Evolutionary conservation across 768 basidiomycete species (phyloP).

Genomic region (Tulasnella sp.): DNA sequence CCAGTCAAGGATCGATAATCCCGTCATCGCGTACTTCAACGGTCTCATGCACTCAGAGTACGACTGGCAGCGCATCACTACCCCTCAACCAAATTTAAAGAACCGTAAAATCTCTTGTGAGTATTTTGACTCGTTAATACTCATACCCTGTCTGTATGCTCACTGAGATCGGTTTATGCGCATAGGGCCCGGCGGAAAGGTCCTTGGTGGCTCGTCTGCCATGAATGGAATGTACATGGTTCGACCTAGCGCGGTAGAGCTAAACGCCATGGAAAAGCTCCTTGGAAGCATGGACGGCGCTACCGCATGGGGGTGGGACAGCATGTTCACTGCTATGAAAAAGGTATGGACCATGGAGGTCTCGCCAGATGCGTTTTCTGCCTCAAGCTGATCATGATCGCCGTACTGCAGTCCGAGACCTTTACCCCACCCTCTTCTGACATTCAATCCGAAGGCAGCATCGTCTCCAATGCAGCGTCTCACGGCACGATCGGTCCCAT

Average conservation of each 20-base stretch:
- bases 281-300: neutral
- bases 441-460: slow-evolving; percentile 32
- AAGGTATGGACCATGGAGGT: neutral
- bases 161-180: neutral
- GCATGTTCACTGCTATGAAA: slow-evolving; percentile 36
- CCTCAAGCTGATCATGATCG: neutral
- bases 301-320: slow-evolving; percentile 36
- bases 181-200: slow-evolving; percentile 35
- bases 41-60: slow-evolving; percentile 37
- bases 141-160: neutral
- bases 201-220: slow-evolving; percentile 57
- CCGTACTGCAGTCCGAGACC: slow-evolving; percentile 32
- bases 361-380: neutral
- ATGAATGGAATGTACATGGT: slow-evolving; percentile 61
- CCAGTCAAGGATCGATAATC: slow-evolving; percentile 30
- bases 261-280: slow-evolving; percentile 37
- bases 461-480: slow-evolving; percentile 33
- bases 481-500: slow-evolving; percentile 46
- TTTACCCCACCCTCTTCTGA: slow-evolving; percentile 40
- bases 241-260: slow-evolving; percentile 38
- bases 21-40: slow-evolving; percentile 41
- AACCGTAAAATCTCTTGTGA: slow-evolving; percentile 32
- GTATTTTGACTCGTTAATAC: neutral
- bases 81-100: slow-evolving; percentile 34
- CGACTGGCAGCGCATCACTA: slow-evolving; percentile 46